A percentile compares a stretch with the other conserved stretches of the same genome.
phyloP scores from a whole-genome alignment of 306 rosid genomes.

The Fragaria ananassa region DNA sequence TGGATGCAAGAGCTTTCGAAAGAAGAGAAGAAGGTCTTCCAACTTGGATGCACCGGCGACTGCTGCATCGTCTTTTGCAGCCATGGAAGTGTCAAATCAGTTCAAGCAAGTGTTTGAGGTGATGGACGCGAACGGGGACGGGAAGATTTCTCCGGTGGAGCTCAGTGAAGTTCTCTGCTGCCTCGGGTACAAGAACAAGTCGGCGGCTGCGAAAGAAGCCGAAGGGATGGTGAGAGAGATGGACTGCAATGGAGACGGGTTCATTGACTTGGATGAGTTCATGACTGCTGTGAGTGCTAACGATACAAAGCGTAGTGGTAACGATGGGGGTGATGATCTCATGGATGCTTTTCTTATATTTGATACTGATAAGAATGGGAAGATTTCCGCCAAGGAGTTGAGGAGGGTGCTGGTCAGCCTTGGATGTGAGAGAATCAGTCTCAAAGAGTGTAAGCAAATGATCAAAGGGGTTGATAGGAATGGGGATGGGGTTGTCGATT shows the following conservation, averaged over 20 bases:
- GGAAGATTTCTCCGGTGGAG: conserved; percentile 58
- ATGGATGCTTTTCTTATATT: conserved; percentile 67
- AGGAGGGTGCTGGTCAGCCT: conserved; percentile 46
- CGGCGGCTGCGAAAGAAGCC: conserved; percentile 47
- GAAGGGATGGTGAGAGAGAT: conserved; percentile 51
- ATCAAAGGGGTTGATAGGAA: conserved; percentile 59
- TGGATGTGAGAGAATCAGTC: conserved; percentile 51
- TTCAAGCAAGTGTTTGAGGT: conserved; percentile 57
- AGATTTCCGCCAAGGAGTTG: conserved; percentile 59
- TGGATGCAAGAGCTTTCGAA: conserved; percentile 16
- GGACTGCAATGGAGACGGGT: conserved; percentile 67
- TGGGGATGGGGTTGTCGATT: conserved; percentile 72
- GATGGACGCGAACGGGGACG: conserved; percentile 61
- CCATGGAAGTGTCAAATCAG: conserved; percentile 49
- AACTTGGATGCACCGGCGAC: conserved; percentile 21
- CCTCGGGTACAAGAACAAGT: conserved; percentile 40
- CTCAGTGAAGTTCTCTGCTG: conserved; percentile 45
- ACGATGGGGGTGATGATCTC: conserved; percentile 18
- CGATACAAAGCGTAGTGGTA: not conserved
- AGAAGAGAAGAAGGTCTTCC: conserved; percentile 26
- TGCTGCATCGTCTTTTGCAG: conserved; percentile 38
- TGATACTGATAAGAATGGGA: conserved; percentile 55
- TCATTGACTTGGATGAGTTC: conserved; percentile 67
- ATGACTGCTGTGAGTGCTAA: conserved; percentile 41
- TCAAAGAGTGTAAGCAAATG: conserved; percentile 57